Evolutionary conservation across 352 stramenopile species (phyloP).

Genomic region (Peronospora farinosa): DNA sequence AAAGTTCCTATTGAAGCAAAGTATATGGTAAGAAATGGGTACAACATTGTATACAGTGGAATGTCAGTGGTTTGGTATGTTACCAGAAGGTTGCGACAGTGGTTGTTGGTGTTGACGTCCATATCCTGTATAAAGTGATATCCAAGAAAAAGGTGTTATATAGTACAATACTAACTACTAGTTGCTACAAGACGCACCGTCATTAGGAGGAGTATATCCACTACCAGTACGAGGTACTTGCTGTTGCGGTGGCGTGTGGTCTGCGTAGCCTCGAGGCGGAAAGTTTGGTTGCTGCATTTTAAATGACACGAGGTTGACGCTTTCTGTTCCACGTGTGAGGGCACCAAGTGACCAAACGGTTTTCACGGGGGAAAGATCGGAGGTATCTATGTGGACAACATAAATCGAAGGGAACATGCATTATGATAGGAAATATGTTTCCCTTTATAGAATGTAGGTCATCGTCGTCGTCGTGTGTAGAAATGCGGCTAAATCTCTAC

Average conservation of each 20-base stretch:
- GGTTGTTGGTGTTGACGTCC: constrained; percentile 28
- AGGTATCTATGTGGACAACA: background rate
- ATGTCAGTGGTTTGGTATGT: background rate
- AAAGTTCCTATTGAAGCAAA: constrained; percentile 9
- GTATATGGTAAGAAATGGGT: too few species aligned
- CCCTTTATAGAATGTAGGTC: too few species aligned
- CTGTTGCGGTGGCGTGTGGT: constrained; percentile 21
- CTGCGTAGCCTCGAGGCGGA: constrained; percentile 32
- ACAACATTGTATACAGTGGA: too few species aligned
- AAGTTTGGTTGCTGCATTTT: constrained; percentile 42
- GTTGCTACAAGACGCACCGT: constrained; percentile 1
- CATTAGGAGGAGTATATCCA: constrained; percentile 13
- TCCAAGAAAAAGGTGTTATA: background rate
- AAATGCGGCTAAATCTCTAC: too few species aligned
- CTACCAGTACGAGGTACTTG: constrained; percentile 30
- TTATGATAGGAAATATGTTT: too few species aligned
- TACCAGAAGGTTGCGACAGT: constrained; percentile 31
- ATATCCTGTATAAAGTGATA: constrained; percentile 15
- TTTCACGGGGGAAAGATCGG: constrained; percentile 4
- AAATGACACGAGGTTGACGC: constrained; percentile 4
- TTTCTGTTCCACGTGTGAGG: constrained; percentile 28
- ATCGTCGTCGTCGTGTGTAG: too few species aligned
- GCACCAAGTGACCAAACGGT: background rate
- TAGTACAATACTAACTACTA: too few species aligned
- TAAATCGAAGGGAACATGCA: too few species aligned